phyloP scores from a whole-genome alignment of 2,329 filamentous ascomycete genomes.

The Claviceps humidiphila region DNA sequence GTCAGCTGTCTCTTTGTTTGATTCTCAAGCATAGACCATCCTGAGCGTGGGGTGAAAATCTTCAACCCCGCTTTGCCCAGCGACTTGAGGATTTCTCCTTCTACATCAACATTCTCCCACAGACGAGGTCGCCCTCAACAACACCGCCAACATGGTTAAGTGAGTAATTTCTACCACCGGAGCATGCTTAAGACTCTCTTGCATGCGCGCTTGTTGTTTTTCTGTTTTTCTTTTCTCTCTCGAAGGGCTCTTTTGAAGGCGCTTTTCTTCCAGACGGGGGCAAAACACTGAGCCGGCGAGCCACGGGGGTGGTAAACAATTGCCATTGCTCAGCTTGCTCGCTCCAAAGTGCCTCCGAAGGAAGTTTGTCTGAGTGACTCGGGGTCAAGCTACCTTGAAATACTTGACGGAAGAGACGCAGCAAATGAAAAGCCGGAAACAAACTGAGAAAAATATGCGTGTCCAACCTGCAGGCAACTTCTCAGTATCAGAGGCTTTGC shows the following conservation, averaged over 20 bases:
- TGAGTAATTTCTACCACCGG: conserved; percentile 43
- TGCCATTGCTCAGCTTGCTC: too few relatives aligned
- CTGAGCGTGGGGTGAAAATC: conserved; percentile 27
- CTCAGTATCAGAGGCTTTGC: too few relatives aligned
- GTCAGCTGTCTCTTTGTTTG: conserved; percentile 4
- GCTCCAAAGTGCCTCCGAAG: too few relatives aligned
- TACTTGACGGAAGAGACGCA: too few relatives aligned
- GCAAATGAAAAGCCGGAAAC: too few relatives aligned
- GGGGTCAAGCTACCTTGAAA: too few relatives aligned
- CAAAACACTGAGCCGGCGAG: neutral
- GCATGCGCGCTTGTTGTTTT: neutral
- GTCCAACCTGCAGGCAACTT: too few relatives aligned
- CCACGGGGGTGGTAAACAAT: neutral
- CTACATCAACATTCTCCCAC: conserved; percentile 20
- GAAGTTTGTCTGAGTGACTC: too few relatives aligned
- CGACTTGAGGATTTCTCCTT: conserved; percentile 12
- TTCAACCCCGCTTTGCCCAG: conserved; percentile 32
- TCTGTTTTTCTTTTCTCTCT: too few relatives aligned
- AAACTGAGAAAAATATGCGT: too few relatives aligned
- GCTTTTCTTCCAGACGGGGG: too few relatives aligned
- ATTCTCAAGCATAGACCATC: conserved; percentile 3
- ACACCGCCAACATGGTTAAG: conserved; percentile 99
- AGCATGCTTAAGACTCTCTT: neutral
- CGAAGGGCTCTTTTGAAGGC: too few relatives aligned
- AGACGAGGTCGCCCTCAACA: conserved; percentile 33